Conservation (phyloP, 305 asterid species). For the Rubia balearica region DNA sequence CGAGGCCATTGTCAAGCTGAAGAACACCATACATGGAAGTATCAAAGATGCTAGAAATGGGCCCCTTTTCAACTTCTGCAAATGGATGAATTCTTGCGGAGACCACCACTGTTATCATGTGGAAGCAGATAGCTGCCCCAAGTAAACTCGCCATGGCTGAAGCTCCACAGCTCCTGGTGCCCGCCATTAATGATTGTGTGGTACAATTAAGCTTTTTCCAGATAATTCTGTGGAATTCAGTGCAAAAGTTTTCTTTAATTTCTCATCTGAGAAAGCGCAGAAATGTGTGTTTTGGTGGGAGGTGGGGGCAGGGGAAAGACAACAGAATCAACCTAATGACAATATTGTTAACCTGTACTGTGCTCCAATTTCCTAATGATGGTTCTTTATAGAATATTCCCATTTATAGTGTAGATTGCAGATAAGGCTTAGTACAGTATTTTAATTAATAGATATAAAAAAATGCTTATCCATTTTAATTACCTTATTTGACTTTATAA, state of each 20-base stretch:
- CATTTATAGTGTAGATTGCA: not conserved
- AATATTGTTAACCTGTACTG: not conserved
- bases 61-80: slow-evolving; percentile 30
- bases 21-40: slow-evolving; percentile 81
- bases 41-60: slow-evolving; percentile 47
- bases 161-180: slow-evolving; percentile 9
- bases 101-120: slow-evolving; percentile 30
- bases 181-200: not conserved
- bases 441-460: too few relatives aligned
- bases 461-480: not conserved
- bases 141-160: slow-evolving; percentile 23
- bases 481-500: too few relatives aligned
- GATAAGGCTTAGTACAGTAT: not conserved
- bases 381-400: too few relatives aligned
- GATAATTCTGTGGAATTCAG: not conserved
- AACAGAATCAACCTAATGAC: too few relatives aligned
- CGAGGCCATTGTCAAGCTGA: slow-evolving; percentile 80
- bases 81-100: slow-evolving; percentile 49
- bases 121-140: slow-evolving; percentile 27
- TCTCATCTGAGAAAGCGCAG: not conserved
- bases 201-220: not conserved
- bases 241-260: not conserved
- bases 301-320: not conserved
- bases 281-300: not conserved
- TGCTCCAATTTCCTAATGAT: not conserved